Evolutionary conservation across 1,139 yeast genomes (phyloP), one percentile per base, ranked within the genome.

Genomic region (Saccharomyces hybrid): DNA sequence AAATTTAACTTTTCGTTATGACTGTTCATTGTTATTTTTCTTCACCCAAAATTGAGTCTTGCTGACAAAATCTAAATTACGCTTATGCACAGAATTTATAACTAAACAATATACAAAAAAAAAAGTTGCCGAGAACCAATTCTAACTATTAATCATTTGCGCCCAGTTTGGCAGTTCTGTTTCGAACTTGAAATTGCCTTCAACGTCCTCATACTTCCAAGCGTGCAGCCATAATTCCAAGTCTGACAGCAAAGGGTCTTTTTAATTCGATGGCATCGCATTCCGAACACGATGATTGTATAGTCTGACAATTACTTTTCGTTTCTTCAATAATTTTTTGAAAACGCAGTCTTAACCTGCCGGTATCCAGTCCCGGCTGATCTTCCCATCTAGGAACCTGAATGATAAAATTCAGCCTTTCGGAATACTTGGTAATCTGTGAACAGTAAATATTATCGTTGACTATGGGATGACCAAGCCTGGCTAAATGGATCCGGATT

Each of bases 141-240:
- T 8, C 21, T 24, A 28, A 47, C 21, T 24, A 16, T 19, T 16
- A 21, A 9, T 16, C n/a, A 16, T 19, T 9, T 51, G 27, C 12
- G 57, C 91, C 98, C 98, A 91, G 7, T 78, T 80, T 0, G 98
- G 98, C 51, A 81, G 73, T 4, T 78, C 80, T 0, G 97, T 88
- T 58, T 81, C 77, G 68, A 84, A 87, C 2, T 81, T 73, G 50
- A 64, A 59, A 89, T 95, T 86, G 6, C 61, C 59, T 2, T 58
- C 59, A 2, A 61, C 64, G n/a, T 70, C 68, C 41, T 69, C 63
- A 58, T 82, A 83, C 50, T 73, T 72, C 60, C 71, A 76, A 0
- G 89, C 84, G 72, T 85, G 90, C 51, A 85, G 66, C 77, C 79
- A 83, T 44, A 85, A 69, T 21, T 68, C 70, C 58, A 78, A 64